Conservation (phyloP, 192 early-diverging fungal genomes). For the Podila verticillata region DNA sequence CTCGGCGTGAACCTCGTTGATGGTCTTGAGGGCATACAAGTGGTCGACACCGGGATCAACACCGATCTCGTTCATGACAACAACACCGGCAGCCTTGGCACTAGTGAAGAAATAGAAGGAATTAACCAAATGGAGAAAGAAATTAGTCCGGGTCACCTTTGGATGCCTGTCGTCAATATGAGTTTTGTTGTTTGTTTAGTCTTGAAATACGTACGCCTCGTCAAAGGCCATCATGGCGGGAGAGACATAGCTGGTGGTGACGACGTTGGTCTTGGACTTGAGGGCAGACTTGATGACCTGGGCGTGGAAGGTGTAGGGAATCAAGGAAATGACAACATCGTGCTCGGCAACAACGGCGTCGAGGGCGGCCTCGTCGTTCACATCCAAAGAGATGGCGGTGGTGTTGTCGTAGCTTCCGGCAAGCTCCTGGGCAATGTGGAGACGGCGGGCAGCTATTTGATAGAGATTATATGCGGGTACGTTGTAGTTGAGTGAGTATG, state of each 20-base stretch:
- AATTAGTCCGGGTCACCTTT: not conserved
- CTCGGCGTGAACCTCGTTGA: conserved; percentile 85
- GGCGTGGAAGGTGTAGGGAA: conserved; percentile 91
- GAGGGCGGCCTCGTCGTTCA: conserved; percentile 78
- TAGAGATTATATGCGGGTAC: not conserved
- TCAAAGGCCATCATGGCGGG: conserved; percentile 93
- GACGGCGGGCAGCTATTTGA: conserved; percentile 73
- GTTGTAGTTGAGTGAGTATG: not conserved
- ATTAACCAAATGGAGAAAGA: not conserved
- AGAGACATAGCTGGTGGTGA: conserved; percentile 97
- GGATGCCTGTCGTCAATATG: not conserved
- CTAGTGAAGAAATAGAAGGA: conserved; percentile 40
- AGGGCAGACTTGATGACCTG: conserved; percentile 92
- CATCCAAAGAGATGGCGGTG: conserved; percentile 79
- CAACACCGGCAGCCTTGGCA: conserved; percentile 87
- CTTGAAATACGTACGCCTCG: conserved; percentile 65
- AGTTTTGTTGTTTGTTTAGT: not conserved
- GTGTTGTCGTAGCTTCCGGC: conserved; percentile 67
- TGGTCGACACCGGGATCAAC: conserved; percentile 98
- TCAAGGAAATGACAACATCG: conserved; percentile 93
- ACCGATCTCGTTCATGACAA: conserved; percentile 98
- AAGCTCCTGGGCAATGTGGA: conserved; percentile 81
- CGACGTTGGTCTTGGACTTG: conserved; percentile 91
- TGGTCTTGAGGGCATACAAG: conserved; percentile 89
- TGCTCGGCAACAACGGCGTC: conserved; percentile 79